Evolutionary conservation across 345 rosid genomes (phyloP).

Genomic region (Firmiana major): DNA sequence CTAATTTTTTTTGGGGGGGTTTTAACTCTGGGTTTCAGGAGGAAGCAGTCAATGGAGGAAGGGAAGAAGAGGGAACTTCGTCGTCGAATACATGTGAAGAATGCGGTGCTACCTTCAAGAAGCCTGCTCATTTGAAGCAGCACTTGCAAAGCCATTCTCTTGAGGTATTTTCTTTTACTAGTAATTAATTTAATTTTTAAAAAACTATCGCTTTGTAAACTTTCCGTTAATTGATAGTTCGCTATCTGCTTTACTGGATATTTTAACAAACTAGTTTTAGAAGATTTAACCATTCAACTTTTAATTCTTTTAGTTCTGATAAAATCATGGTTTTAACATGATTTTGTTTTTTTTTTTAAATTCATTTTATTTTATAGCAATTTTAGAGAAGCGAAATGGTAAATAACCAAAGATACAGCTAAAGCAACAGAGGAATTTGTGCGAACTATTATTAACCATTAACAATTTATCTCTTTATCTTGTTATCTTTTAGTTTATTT

Average conservation of each 20-base stretch:
- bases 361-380: background rate
- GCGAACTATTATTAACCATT: too few species aligned
- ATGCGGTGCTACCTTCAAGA: conserved; percentile 72
- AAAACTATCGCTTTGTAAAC: background rate
- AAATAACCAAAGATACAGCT: too few species aligned
- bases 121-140: conserved; percentile 77
- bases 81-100: conserved; percentile 43
- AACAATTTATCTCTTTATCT: too few species aligned
- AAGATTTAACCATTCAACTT: background rate
- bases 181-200: background rate
- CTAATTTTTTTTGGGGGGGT: background rate
- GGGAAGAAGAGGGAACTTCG: conserved; percentile 18
- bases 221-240: background rate
- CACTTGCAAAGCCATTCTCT: conserved; percentile 80
- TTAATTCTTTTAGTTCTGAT: background rate
- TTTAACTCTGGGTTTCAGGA: conserved; percentile 28
- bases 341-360: background rate
- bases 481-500: background rate
- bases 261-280: background rate
- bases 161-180: conserved; percentile 44
- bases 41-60: conserved; percentile 39
- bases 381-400: background rate
- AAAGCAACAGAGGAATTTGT: background rate
- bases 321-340: background rate
- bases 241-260: background rate